These are phyloP conservation scores for Aspergillus egyptiacus DNA, from an alignment of 495 filamentous ascomycete genomes.

Conservation along the genomic window DNA sequence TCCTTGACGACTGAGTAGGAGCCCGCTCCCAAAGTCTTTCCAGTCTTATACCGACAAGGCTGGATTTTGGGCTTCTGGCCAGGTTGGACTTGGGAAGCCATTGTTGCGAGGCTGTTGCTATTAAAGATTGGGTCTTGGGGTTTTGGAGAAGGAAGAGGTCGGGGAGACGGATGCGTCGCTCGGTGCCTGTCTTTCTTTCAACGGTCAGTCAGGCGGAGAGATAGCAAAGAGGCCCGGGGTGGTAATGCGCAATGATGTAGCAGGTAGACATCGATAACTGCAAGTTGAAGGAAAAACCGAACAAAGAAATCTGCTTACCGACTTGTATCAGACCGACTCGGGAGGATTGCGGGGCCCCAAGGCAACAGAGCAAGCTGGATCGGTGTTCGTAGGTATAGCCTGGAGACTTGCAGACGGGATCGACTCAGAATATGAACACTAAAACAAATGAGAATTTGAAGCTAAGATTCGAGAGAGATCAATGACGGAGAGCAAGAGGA, in stretches of 20 bases:
- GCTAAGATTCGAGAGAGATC: not conserved
- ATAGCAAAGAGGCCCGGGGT: too few species aligned
- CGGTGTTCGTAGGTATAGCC: not conserved
- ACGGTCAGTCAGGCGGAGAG: not conserved
- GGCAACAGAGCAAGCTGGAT: not conserved
- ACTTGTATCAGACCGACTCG: not conserved
- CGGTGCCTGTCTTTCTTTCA: not conserved
- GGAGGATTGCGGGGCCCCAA: not conserved
- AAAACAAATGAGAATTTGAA: not conserved
- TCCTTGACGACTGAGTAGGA: constrained; percentile 99
- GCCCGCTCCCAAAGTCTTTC: constrained; percentile 92
- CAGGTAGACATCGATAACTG: too few species aligned
- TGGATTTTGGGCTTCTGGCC: constrained; percentile 57
- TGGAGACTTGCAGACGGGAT: too few species aligned
- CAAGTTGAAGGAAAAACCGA: too few species aligned
- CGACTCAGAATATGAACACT: too few species aligned
- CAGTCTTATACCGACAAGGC: constrained; percentile 92
- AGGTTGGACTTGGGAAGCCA: constrained; percentile 35
- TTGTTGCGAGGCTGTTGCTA: constrained; percentile 10
- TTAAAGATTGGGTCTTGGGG: not conserved
- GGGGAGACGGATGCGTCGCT: not conserved
- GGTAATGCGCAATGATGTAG: too few species aligned
- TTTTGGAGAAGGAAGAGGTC: not conserved
- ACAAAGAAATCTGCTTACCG: not conserved
- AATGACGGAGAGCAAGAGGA: not conserved